Conservation (phyloP, 306 rosid genomes). For the Calophaca sinica region DNA sequence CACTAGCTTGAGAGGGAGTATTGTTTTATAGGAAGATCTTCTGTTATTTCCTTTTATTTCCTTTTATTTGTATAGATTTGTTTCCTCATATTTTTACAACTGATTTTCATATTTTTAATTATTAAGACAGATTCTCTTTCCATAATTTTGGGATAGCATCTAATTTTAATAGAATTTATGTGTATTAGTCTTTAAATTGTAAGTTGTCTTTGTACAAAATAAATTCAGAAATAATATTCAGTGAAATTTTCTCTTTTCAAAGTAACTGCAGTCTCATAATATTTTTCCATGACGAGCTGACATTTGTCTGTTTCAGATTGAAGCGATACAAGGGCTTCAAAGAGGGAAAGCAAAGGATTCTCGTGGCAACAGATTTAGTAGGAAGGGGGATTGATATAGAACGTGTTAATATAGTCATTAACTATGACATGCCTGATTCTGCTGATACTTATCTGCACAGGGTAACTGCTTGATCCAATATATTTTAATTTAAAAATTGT, state of each 20-base stretch:
- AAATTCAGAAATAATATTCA: background rate
- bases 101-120: too few relatives aligned
- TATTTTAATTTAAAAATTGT: background rate
- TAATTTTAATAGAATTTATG: too few relatives aligned
- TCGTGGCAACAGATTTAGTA: conserved; percentile 83
- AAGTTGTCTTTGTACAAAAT: background rate
- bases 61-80: too few relatives aligned
- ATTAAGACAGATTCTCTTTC: too few relatives aligned
- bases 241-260: background rate
- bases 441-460: conserved; percentile 81
- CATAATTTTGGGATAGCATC: background rate
- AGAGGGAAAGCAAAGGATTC: conserved; percentile 83
- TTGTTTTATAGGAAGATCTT: too few relatives aligned
- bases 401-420: conserved; percentile 83
- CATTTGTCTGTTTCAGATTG: conserved; percentile 55
- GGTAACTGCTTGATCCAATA: conserved; percentile 46
- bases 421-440: conserved; percentile 85
- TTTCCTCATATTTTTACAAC: too few relatives aligned
- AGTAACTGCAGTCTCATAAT: background rate
- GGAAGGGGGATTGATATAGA: conserved; percentile 89
- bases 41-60: too few relatives aligned
- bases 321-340: conserved; percentile 81
- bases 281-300: background rate
- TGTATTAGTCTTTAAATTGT: background rate
- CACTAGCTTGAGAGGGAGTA: too few relatives aligned